These are phyloP conservation scores for Trichoderma atrobrunneum DNA, from an alignment of 2,329 filamentous ascomycete species.

Conservation along the genomic window DNA sequence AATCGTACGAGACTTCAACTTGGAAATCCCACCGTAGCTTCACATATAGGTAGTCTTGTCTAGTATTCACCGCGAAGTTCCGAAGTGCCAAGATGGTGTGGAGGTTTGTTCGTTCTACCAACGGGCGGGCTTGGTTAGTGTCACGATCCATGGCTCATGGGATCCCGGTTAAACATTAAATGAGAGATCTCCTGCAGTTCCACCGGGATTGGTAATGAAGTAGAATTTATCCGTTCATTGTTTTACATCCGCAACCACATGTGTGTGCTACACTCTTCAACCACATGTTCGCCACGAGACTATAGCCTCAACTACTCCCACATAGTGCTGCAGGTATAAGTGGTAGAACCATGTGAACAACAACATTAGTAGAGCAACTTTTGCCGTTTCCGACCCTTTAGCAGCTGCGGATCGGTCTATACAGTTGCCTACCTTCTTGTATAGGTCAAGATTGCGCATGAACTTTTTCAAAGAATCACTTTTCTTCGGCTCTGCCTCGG, in stretches of 20 bases:
- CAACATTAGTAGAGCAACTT: not conserved
- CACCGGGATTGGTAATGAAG: not conserved
- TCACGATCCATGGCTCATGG: not conserved
- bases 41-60: too few species aligned
- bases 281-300: not conserved
- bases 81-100: not conserved
- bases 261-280: not conserved
- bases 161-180: not conserved
- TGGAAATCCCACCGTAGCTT: not conserved
- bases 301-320: not conserved
- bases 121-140: not conserved
- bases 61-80: conserved; percentile 1
- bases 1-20: too few species aligned
- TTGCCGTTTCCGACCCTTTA: not conserved
- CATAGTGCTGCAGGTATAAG: not conserved
- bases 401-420: not conserved
- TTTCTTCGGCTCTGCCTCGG: conserved; percentile 13
- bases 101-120: not conserved
- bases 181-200: not conserved
- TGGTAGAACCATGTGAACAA: not conserved
- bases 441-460: not conserved
- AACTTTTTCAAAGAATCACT: not conserved
- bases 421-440: conserved; percentile 2
- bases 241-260: not conserved
- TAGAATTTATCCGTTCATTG: not conserved